Evolutionary conservation across 129 eudicot species (phyloP).

Genomic region (Flaveria trinervia): DNA sequence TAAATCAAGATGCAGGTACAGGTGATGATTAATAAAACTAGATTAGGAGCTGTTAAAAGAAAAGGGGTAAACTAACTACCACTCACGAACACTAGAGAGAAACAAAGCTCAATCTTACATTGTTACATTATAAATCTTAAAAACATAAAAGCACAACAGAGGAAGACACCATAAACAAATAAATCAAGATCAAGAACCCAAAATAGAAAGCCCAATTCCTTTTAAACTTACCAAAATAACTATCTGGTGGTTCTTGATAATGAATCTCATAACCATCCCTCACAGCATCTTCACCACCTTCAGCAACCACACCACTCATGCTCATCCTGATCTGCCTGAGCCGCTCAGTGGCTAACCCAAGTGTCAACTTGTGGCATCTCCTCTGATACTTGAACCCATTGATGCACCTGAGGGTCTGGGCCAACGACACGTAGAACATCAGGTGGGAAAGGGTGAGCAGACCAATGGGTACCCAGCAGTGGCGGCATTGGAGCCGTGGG

Average conservation of each 20-base stretch:
- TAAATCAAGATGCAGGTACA: too few species aligned
- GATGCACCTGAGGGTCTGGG: conserved; percentile 91
- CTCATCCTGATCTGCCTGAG: conserved; percentile 64
- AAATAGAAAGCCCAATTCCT: conserved; percentile 89
- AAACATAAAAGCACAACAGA: conserved; percentile 75
- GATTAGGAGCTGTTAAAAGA: too few species aligned
- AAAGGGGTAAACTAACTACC: too few species aligned
- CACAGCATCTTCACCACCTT: conserved; percentile 36
- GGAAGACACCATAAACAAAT: conserved; percentile 73
- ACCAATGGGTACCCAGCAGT: conserved; percentile 89
- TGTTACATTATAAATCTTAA: conserved; percentile 27
- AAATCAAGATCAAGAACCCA: conserved; percentile 68
- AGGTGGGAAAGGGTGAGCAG: conserved; percentile 67
- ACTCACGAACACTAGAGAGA: too few species aligned
- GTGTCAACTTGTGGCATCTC: conserved; percentile 85
- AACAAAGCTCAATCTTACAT: conserved; percentile 2
- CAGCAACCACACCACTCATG: conserved; percentile 31
- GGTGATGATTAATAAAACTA: too few species aligned
- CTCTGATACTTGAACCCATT: conserved; percentile 94
- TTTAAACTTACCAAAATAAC: conserved; percentile 82
- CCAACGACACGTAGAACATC: conserved; percentile 85
- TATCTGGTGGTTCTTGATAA: conserved; percentile 92
- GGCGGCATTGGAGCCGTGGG: conserved; percentile 79
- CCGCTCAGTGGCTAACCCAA: conserved; percentile 89
- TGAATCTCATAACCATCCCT: conserved; percentile 68